Percentiles rank a stretch among this genome's conserved stretches.
phyloP scores from a whole-genome alignment of 2,329 filamentous ascomycete species.

The Ophiobolus disseminans region DNA sequence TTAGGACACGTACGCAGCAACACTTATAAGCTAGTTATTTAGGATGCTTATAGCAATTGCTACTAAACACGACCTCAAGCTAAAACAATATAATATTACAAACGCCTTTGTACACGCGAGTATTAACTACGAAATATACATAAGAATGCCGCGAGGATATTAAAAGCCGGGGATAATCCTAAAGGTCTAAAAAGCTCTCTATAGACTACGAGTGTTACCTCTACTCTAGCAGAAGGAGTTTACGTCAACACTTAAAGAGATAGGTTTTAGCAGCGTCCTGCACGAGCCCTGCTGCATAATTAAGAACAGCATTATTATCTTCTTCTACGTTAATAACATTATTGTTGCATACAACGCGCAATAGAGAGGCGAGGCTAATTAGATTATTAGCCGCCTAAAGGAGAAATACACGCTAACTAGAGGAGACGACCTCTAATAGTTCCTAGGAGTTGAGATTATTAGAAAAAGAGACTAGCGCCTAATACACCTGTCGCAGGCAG shows the following conservation, averaged over 20 bases:
- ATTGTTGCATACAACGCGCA: slow-evolving; percentile 6
- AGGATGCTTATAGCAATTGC: background rate
- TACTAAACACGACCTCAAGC: background rate
- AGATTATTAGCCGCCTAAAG: slow-evolving; percentile 1
- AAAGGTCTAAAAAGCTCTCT: slow-evolving; percentile 6
- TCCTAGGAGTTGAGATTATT: slow-evolving; percentile 10
- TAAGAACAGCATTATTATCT: slow-evolving; percentile 9
- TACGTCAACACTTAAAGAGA: slow-evolving; percentile 1
- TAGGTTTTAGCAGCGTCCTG: slow-evolving; percentile 5
- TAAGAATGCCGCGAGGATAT: slow-evolving; percentile 4
- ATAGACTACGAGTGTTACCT: slow-evolving; percentile 6
- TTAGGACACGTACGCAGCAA: background rate
- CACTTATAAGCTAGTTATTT: background rate
- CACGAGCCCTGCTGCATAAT: slow-evolving; percentile 13
- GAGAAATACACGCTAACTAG: slow-evolving; percentile 4
- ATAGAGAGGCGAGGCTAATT: background rate
- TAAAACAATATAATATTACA: slow-evolving; percentile 6
- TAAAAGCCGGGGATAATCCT: background rate
- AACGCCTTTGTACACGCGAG: slow-evolving; percentile 8
- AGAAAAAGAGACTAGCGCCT: background rate
- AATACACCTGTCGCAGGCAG: background rate
- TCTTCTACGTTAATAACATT: slow-evolving; percentile 13
- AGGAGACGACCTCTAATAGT: slow-evolving; percentile 14
- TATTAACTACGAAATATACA: slow-evolving; percentile 10
- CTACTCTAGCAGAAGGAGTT: slow-evolving; percentile 9